Evolutionary conservation across 495 filamentous ascomycete genomes (phyloP).

Genomic region (Penicillium canescens): DNA sequence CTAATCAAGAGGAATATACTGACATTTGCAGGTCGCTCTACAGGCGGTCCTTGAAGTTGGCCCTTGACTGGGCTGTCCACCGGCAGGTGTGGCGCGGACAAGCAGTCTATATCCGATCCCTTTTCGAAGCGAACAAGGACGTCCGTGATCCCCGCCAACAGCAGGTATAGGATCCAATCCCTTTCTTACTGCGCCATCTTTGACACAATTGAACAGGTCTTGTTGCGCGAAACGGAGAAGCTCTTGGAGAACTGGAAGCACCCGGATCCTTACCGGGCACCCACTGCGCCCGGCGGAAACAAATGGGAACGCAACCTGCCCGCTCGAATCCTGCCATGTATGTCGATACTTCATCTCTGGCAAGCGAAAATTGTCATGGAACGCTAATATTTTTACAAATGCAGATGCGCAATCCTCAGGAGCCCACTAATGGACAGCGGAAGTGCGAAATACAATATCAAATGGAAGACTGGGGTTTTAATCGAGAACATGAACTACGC

Average conservation of each 20-base stretch:
- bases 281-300: constrained; percentile 92
- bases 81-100: constrained; percentile 91
- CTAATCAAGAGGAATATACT: constrained; percentile 5
- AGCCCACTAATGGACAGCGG: constrained; percentile 9
- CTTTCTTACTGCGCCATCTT: neutral
- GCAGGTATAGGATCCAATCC: constrained; percentile 55
- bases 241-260: constrained; percentile 94
- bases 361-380: too few relatives aligned
- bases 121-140: constrained; percentile 92
- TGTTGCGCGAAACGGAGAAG: constrained; percentile 85
- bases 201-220: constrained; percentile 48
- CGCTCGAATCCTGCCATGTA: constrained; percentile 74
- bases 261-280: constrained; percentile 85
- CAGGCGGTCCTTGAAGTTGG: constrained; percentile 85
- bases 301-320: constrained; percentile 97
- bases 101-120: constrained; percentile 89
- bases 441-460: neutral
- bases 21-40: constrained; percentile 74
- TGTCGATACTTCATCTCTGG: constrained; percentile 34
- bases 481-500: constrained; percentile 1
- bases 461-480: neutral
- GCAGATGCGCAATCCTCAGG: constrained; percentile 15
- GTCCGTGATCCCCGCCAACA: constrained; percentile 85
- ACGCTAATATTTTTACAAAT: neutral
- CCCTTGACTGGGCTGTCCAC: constrained; percentile 93